Evolutionary conservation across 148 eudicot species (phyloP).

Genomic region (Camellia lanceoleosa): DNA sequence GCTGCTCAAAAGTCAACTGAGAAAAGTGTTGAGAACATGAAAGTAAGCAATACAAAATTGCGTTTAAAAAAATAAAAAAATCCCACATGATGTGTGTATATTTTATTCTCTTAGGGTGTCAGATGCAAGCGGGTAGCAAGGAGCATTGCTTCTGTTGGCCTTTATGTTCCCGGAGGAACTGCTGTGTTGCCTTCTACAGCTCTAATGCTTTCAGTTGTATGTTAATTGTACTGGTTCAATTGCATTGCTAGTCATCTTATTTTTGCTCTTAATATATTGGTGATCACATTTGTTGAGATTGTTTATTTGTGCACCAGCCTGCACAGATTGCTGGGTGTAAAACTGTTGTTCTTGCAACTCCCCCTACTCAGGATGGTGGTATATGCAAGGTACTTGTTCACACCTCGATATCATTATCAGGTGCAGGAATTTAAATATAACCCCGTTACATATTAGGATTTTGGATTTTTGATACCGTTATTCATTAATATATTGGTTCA

Average conservation of each 20-base stretch:
- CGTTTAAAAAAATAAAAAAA: too few species aligned
- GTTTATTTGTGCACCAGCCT: conserved; percentile 45
- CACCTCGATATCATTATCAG: neutral
- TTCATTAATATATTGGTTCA: too few species aligned
- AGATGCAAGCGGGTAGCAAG: conserved; percentile 84
- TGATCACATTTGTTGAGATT: conserved; percentile 6
- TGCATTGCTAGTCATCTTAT: conserved; percentile 6
- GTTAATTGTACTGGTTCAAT: conserved; percentile 22
- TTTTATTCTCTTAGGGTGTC: conserved; percentile 60
- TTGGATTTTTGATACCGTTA: too few species aligned
- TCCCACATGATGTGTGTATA: neutral
- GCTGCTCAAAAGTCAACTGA: conserved; percentile 75
- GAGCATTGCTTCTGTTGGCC: conserved; percentile 77
- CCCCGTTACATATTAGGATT: too few species aligned
- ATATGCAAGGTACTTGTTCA: conserved; percentile 63
- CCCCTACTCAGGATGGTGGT: conserved; percentile 76
- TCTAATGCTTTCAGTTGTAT: conserved; percentile 85
- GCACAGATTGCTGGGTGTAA: conserved; percentile 87
- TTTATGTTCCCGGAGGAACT: conserved; percentile 93
- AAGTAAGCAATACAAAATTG: conserved; percentile 36
- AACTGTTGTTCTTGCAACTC: conserved; percentile 83
- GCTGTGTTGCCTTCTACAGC: conserved; percentile 92
- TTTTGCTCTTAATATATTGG: neutral
- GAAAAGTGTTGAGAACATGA: conserved; percentile 68
- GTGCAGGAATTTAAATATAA: neutral